phyloP scores from a whole-genome alignment of 495 filamentous ascomycete species.

The Penicillium diatomitis region DNA sequence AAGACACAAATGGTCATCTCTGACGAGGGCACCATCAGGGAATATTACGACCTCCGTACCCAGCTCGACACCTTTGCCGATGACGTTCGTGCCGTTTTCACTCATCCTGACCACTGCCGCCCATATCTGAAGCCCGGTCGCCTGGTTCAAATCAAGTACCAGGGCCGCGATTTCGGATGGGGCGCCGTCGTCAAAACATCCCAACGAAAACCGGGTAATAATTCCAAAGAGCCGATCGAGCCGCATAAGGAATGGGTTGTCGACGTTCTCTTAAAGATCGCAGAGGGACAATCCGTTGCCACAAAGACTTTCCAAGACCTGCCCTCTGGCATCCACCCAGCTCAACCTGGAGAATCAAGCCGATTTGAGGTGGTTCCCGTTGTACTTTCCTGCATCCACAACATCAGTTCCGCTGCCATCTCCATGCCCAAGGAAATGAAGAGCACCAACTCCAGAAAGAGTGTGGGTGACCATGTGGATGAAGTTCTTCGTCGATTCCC shows the following conservation, averaged over 20 bases:
- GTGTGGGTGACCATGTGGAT: conserved; percentile 55
- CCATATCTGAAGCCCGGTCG: conserved; percentile 75
- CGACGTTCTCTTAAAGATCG: conserved; percentile 71
- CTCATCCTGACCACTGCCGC: conserved; percentile 75
- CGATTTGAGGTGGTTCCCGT: conserved; percentile 82
- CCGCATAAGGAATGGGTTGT: conserved; percentile 69
- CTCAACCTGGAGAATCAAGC: conserved; percentile 52
- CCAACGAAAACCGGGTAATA: conserved; percentile 49
- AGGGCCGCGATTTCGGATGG: conserved; percentile 84
- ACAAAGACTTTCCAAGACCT: conserved; percentile 51
- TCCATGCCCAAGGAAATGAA: conserved; percentile 69
- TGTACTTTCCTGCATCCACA: conserved; percentile 70
- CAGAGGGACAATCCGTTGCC: conserved; percentile 47
- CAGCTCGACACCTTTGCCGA: conserved; percentile 72
- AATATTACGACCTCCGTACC: conserved; percentile 81
- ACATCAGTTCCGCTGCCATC: conserved; percentile 67
- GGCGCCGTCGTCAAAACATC: conserved; percentile 70
- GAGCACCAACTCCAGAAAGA: conserved; percentile 50
- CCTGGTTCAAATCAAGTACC: conserved; percentile 71
- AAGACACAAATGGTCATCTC: conserved; percentile 62
- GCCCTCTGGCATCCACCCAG: conserved; percentile 53
- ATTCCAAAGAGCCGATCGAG: conserved; percentile 51
- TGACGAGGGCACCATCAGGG: conserved; percentile 79
- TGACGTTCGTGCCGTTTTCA: conserved; percentile 81
- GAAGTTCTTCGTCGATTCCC: conserved; percentile 80